Evolutionary conservation across 352 stramenopile genomes (phyloP), one percentile per base, ranked within the genome.

Genomic region (Globisporangium megalacanthum): DNA sequence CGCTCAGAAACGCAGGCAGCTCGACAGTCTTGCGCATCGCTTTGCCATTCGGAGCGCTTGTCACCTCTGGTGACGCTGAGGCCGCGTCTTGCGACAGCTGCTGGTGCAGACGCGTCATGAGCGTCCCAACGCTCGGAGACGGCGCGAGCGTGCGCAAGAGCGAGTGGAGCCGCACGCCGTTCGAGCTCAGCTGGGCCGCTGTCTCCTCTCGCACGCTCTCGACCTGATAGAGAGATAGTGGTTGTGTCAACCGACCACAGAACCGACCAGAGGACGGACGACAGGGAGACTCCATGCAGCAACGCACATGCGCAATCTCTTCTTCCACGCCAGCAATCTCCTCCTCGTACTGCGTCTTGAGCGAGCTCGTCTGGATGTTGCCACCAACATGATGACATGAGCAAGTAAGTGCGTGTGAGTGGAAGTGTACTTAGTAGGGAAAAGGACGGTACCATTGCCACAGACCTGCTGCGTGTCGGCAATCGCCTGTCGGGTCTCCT

Each of bases 91-190:
- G 68, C 49, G 70, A 70, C n/a, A 91, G 60, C 53, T 91, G 78
- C 61, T 91, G 80, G 61, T 79, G 84, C 35, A 91, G 54, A 3
- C 81, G 78, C 22, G 78, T 89, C 81, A 89, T 91, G 35, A 91
- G 61, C 42, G 81, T 84, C 35, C 81, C 81, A 14, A 85, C 81
- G 19, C 68, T 79, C 3, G 81, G 64, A 44, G 68, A 73, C 10
- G 75, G 73, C 25, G 81, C 81, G 31, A 91, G 67, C 31, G 75
- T 86, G 4, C 78, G 76, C 25, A 91, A 54, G 31, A 91, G 66
- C n/a, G 81, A 83, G 35, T 86, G 76, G 19, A 89, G 64, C 17
- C 77, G 74, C 55, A 76, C 66, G 41, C 69, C 50, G 25, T 79
- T 84, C 10, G 81, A 76, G 42, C 66, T 71, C 20, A 88, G 62